Base-by-base conservation (phyloP, 192 early-diverging fungal species). In the Coemansia pectinata region DNA sequence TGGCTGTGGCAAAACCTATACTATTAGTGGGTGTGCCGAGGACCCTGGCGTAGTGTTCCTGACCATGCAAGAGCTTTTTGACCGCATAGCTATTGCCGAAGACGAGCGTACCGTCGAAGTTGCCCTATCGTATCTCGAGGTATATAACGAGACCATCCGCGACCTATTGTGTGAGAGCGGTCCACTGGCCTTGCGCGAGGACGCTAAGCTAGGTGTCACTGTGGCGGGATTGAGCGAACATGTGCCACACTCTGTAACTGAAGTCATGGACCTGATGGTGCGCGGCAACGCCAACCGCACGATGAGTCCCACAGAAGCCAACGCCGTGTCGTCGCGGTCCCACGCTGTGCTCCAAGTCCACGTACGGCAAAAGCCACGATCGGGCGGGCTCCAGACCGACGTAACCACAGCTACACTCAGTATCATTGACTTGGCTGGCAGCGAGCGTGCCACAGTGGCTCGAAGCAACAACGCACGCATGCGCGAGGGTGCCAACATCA, bases 141-240 rank as follows among this genome's bases (percentile, higher is more conserved):
- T 99, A 33, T 99, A 99, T 81, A 97, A 97, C 69, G 95, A 97
- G 76, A 91, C 85, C 2, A 92, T 99, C 53, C 88, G 90, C 10
- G 98, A 99, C 71, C 73, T 99, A 48, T 74, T 93, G 69, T 73
- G 64, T 48, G 76, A 82, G 0, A 86, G 86, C 21, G 55, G 55
- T 12, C 59, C 78, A 5, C 69, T 95, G 73, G 90, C 91, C 23
- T 71, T 95, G 52, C 86, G 92, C 42, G 94, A 95, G 67, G 94
- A 95, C 66, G 86, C 88, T 8, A 53, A 72, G 17, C 79, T 79
- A 36, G 81, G 88, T 14, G 86, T 94, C 11, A 81, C 88, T 0
- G 92, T 96, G 40, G 81, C 91, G 0, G 93, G 93, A 14, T 83
- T 91, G 31, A 85, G 78, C 65, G 88, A 93, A 31, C 90, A 90